Percentiles rank a stretch among this genome's conserved stretches.
phyloP scores from a whole-genome alignment of 768 basidiomycete genomes.

The Termitomyces sp. region DNA sequence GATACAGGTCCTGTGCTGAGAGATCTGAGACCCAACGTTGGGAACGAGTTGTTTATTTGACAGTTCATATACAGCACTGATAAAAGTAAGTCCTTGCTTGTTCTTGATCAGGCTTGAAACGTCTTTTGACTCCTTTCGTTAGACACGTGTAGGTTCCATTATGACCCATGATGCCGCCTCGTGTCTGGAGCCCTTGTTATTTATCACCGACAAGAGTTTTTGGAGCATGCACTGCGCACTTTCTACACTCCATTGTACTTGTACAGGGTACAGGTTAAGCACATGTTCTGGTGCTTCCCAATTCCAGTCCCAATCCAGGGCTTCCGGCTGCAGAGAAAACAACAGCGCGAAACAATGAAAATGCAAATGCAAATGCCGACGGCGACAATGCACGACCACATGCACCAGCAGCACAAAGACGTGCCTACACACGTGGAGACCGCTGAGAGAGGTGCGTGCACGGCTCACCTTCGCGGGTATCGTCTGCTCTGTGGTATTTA shows the following conservation, averaged over 20 bases:
- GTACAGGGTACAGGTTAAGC: neutral
- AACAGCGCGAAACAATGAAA: neutral
- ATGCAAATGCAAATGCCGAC: neutral
- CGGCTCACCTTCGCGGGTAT: neutral
- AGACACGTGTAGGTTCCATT: slow-evolving; percentile 22
- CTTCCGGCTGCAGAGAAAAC: slow-evolving; percentile 10
- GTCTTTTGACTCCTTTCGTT: slow-evolving; percentile 6
- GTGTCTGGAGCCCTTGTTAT: slow-evolving; percentile 22
- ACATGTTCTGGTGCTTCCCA: slow-evolving; percentile 25
- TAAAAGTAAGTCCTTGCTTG: neutral
- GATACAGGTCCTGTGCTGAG: neutral
- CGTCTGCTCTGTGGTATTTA: neutral
- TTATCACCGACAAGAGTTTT: slow-evolving; percentile 7
- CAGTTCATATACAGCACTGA: neutral
- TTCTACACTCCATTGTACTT: slow-evolving; percentile 8
- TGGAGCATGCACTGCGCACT: slow-evolving; percentile 15
- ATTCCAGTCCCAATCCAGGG: slow-evolving; percentile 13
- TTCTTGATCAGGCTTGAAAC: slow-evolving; percentile 4
- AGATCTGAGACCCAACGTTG: neutral
- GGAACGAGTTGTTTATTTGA: neutral
- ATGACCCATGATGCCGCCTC: slow-evolving; percentile 33
- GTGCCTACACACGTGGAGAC: neutral
- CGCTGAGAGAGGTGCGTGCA: slow-evolving; percentile 10
- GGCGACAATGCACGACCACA: slow-evolving; percentile 1
- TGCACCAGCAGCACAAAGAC: slow-evolving; percentile 11